Evolutionary conservation across 2,329 filamentous ascomycete genomes (phyloP), one percentile per base, ranked within the genome.

Genomic region (Neonectria magnoliae): DNA sequence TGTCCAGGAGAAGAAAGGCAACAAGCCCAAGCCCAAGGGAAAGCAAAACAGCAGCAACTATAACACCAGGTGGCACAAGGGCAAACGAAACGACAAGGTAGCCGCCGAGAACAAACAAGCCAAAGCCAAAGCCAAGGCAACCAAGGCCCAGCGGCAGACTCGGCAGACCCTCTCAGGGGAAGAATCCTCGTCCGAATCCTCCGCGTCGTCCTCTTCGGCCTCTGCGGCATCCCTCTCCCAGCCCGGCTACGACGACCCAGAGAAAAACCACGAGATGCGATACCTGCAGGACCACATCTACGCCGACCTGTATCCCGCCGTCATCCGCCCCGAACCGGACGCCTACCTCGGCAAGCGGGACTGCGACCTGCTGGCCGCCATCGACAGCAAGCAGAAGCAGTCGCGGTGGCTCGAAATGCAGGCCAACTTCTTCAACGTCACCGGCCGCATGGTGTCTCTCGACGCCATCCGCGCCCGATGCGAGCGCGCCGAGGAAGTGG

Each of bases 371-470:
- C 75, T 83, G 4, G 79, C 75, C 2, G 60, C 76, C 7, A 68
- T 81, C 2, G 76, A 80, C 29, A 76, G 75, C 63, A 74, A 75
- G 56, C 73, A 76, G 41, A 74, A 76, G 51, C 71, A 65, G 20
- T 72, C 73, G 29, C 75, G 75, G 25, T 83, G 80, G 79, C 73
- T 82, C 1, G 78, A 82, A 64, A 78, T 83, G 73, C 81, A 84
- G 65, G 79, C 81, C 31, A 79, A 78, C 53, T 82, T 83, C 58
- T 80, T 75, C 71, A 82, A 83, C 62, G 78, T 72, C 48, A 83
- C 81, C 0, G 82, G 81, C 4, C 74, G 78, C 7, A 77, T 82
- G 75, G 71, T 83, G 0, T 77, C 80, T 1, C 68, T 80, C 8
- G 75, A 78, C 36, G 68, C 78, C n/a, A 76, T 84, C 50, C 76